Evolutionary conservation across 2,329 filamentous ascomycete genomes (phyloP).

Genomic region (Monosporascus ibericus): DNA sequence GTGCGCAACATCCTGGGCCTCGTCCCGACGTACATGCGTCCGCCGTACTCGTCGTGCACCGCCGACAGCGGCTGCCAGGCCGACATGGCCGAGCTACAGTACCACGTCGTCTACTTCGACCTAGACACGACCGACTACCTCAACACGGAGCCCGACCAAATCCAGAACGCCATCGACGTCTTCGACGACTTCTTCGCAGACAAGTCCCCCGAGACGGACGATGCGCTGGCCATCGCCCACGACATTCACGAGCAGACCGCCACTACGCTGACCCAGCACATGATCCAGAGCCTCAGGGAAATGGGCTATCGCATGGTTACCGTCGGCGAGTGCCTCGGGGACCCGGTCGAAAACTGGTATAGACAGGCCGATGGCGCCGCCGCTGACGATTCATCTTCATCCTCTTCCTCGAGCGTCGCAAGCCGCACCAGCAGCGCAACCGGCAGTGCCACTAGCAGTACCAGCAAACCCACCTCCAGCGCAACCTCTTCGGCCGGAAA

Average conservation of each 20-base stretch:
- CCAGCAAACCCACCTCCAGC: too few relatives aligned
- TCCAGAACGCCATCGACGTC: constrained; percentile 40
- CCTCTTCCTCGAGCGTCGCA: too few relatives aligned
- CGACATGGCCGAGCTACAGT: constrained; percentile 36
- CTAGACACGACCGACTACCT: constrained; percentile 57
- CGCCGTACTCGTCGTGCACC: constrained; percentile 39
- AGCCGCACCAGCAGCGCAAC: too few relatives aligned
- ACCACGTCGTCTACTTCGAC: constrained; percentile 51
- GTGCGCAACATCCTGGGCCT: constrained; percentile 48
- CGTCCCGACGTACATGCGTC: constrained; percentile 47
- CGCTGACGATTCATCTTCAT: too few relatives aligned
- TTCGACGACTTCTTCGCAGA: constrained; percentile 40
- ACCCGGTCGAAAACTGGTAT: constrained; percentile 39
- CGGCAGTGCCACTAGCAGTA: too few relatives aligned
- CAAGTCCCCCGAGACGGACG: constrained; percentile 17
- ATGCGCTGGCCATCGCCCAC: constrained; percentile 47
- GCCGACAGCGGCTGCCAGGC: constrained; percentile 24
- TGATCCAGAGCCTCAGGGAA: constrained; percentile 24
- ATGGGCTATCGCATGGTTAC: constrained; percentile 34
- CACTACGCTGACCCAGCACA: constrained; percentile 30
- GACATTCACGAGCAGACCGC: constrained; percentile 45
- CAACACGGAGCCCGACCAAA: constrained; percentile 38
- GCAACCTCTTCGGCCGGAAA: too few relatives aligned
- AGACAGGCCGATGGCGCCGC: constrained; percentile 2
- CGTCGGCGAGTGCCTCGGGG: constrained; percentile 40